phyloP scores from a whole-genome alignment of 2,329 filamentous ascomycete genomes.

The Colletotrichum shisoi region DNA sequence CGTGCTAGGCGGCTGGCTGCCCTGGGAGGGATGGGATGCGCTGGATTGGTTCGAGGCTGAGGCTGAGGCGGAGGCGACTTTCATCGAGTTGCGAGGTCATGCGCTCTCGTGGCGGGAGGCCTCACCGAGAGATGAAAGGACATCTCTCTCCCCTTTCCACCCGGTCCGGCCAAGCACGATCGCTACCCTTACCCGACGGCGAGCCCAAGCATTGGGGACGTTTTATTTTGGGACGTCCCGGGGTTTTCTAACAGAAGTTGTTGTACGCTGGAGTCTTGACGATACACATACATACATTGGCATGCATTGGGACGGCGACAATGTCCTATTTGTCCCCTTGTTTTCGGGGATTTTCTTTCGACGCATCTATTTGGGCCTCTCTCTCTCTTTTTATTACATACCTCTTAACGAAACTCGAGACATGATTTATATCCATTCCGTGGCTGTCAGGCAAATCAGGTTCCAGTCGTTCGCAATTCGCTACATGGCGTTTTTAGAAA shows the following conservation, averaged over 20 bases:
- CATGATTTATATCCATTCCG: neutral
- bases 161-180: slow-evolving; percentile 9
- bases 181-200: neutral
- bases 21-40: neutral
- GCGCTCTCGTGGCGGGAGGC: slow-evolving; percentile 12
- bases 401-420: slow-evolving; percentile 21
- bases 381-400: neutral
- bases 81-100: slow-evolving; percentile 5
- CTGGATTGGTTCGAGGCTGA: neutral
- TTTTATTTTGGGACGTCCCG: slow-evolving; percentile 29
- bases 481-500: slow-evolving; percentile 14
- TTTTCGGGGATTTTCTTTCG: neutral
- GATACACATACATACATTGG: slow-evolving; percentile 40
- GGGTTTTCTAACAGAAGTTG: slow-evolving; percentile 34
- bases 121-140: slow-evolving; percentile 2
- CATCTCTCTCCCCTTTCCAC: neutral
- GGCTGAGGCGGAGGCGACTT: slow-evolving; percentile 1
- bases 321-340: neutral
- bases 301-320: slow-evolving; percentile 39
- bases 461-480: slow-evolving; percentile 31
- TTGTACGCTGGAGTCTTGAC: slow-evolving; percentile 39
- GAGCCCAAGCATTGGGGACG: slow-evolving; percentile 25
- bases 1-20: slow-evolving; percentile 30
- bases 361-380: neutral
- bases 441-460: neutral